Conservation (phyloP, 768 basidiomycete genomes). For the Rhizopogon rudus region DNA sequence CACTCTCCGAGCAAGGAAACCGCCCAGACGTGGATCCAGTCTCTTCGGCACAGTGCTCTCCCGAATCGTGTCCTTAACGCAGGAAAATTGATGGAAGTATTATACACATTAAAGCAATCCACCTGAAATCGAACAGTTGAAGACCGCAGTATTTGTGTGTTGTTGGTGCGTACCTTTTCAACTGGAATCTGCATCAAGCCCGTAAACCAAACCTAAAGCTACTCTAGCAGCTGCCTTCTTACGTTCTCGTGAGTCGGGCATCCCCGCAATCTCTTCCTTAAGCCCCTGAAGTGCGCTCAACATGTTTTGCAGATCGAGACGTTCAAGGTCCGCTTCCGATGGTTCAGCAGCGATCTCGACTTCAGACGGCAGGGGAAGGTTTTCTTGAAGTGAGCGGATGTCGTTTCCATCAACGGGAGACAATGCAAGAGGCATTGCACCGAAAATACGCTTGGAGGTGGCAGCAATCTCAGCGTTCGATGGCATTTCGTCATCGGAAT, state of each 20-base stretch:
- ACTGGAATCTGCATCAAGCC: slow-evolving; percentile 28
- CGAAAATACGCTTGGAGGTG: slow-evolving; percentile 49
- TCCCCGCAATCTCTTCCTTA: slow-evolving; percentile 70
- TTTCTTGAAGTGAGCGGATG: not conserved
- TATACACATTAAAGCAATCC: no score
- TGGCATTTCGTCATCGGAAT: slow-evolving; percentile 34
- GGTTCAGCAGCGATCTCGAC: slow-evolving; percentile 22
- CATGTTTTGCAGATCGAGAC: slow-evolving; percentile 61
- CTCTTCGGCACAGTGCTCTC: no score
- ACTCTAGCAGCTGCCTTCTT: slow-evolving; percentile 66
- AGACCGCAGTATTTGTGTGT: not conserved
- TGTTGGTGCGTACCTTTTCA: not conserved
- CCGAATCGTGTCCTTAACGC: no score
- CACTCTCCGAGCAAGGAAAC: no score
- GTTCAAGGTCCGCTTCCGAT: slow-evolving; percentile 34
- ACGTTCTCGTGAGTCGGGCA: slow-evolving; percentile 58
- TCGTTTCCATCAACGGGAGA: slow-evolving; percentile 13
- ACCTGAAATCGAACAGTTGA: no score
- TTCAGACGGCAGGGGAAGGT: not conserved
- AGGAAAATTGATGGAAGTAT: no score
- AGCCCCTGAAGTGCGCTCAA: slow-evolving; percentile 59
- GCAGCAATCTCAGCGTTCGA: slow-evolving; percentile 44
- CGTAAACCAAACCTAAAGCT: slow-evolving; percentile 70
- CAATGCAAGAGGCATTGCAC: slow-evolving; percentile 15
- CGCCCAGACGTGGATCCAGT: no score